Base-by-base conservation (phyloP, 306 rosid species). In the Vicia faba region DNA sequence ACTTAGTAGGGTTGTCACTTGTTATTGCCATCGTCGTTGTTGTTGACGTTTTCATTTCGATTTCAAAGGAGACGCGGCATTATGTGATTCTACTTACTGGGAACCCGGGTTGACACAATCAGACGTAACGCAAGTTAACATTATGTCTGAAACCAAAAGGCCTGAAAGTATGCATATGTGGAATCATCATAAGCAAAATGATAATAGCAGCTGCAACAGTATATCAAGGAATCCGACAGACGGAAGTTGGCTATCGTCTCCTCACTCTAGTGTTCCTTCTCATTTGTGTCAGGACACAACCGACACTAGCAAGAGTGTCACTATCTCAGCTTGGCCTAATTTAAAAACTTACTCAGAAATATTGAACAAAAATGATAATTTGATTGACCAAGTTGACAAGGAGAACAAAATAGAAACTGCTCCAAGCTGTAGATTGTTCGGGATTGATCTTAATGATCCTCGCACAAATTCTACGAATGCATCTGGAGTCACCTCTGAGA, bases 371-470 rank as follows among this genome's bases (percentile, higher is more conserved):
- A 83, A 58, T 14, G 93, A 82, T 68, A 69, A 70, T 8, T 41
- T 39, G 51, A 50, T 28, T 50, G 91, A 87, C 64, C 77, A 73
- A 49, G 80, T 64, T 59, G 91, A 80, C 53, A 86, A 79, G 70
- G 91, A 68, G 72, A 86, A 70, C 75, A 88, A 88, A 88, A 48
- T 57, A 5, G 96, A 89, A 76, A 61, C 45, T 15, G 68, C 82
- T 70, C 33, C 84, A 28, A 77, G 96, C 68, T 86, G 78, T 67
- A 82, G 86, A 14, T 75, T 92, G 58, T 93, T 93, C 9, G 97
- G 98, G 45, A 62, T 86, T 54, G 90, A 93, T 10, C 82, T 93
- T 73, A 75, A 70, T 33, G 82, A 58, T 80, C 80, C 72, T 75
- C 62, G 77, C 13, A 65, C 71, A 14, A 70, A 79, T 67, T 59